phyloP scores from a whole-genome alignment of 202 grass and related monocot genomes.

The Tripidium arundinaceum region DNA sequence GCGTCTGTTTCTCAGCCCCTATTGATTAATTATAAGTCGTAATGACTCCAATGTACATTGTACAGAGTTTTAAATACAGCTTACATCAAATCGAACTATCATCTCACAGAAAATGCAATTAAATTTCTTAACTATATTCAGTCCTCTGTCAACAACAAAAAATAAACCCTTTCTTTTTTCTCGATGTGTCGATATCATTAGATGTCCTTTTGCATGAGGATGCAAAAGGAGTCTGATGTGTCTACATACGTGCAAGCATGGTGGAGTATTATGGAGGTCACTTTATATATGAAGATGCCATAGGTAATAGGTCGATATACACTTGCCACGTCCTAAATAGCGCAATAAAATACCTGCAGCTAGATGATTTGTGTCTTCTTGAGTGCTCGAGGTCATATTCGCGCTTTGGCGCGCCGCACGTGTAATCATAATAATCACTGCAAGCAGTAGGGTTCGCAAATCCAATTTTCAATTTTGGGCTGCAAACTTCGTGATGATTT shows the following conservation, averaged over 20 bases:
- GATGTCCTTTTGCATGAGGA: background rate
- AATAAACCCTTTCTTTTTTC: too few relatives aligned
- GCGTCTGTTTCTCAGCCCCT: background rate
- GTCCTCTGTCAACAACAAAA: too few relatives aligned
- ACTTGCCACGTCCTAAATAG: background rate
- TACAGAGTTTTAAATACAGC: too few relatives aligned
- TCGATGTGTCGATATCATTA: background rate
- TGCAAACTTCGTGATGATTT: background rate
- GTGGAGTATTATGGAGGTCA: background rate
- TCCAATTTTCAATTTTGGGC: background rate
- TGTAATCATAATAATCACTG: constrained; percentile 39
- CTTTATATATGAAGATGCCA: background rate
- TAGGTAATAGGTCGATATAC: background rate
- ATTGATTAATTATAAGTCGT: background rate
- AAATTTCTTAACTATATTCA: background rate
- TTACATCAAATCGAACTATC: background rate
- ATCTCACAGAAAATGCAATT: background rate
- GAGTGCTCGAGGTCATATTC: constrained; percentile 31
- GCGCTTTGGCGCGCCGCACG: constrained; percentile 26
- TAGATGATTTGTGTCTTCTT: background rate
- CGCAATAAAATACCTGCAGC: background rate
- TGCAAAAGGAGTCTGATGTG: background rate
- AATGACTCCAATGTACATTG: too few relatives aligned
- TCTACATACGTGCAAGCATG: background rate
- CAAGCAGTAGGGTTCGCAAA: constrained; percentile 12